Evolutionary conservation across 306 rosid species (phyloP).

Genomic region (Vigna nakashimae): DNA sequence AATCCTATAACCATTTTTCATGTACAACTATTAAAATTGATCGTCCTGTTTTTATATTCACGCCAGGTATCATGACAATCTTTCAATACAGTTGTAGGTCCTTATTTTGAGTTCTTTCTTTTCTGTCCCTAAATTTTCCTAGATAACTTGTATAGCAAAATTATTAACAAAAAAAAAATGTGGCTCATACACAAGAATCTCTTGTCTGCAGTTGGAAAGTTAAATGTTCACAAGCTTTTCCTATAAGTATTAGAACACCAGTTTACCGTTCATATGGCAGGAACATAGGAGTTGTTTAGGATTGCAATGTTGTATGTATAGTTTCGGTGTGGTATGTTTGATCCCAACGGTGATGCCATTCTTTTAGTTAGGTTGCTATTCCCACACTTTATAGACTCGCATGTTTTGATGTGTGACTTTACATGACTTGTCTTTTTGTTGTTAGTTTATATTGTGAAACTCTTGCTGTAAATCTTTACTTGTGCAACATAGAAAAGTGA

Average conservation of each 20-base stretch:
- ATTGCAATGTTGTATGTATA: background rate
- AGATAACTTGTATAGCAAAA: background rate
- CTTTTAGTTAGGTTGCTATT: background rate
- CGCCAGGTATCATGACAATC: too few species aligned
- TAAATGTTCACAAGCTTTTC: background rate
- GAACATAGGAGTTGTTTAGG: background rate
- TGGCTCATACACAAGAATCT: background rate
- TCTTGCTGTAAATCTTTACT: background rate
- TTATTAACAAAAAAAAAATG: too few species aligned
- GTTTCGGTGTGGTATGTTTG: background rate
- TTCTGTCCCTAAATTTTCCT: slow-evolving; percentile 5
- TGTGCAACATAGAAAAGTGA: background rate
- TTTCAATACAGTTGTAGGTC: background rate
- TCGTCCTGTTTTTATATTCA: too few species aligned
- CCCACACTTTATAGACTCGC: background rate
- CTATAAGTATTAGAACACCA: background rate
- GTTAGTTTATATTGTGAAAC: background rate
- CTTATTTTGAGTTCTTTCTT: background rate
- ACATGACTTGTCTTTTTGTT: background rate
- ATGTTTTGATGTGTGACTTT: background rate
- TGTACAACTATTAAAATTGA: too few species aligned
- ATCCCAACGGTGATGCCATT: background rate
- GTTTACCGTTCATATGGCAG: background rate
- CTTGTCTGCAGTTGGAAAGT: too few species aligned
- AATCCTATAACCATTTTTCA: too few species aligned